Base-by-base conservation (phyloP, 2,329 filamentous ascomycete species). In the Magnaporthales sp. region DNA sequence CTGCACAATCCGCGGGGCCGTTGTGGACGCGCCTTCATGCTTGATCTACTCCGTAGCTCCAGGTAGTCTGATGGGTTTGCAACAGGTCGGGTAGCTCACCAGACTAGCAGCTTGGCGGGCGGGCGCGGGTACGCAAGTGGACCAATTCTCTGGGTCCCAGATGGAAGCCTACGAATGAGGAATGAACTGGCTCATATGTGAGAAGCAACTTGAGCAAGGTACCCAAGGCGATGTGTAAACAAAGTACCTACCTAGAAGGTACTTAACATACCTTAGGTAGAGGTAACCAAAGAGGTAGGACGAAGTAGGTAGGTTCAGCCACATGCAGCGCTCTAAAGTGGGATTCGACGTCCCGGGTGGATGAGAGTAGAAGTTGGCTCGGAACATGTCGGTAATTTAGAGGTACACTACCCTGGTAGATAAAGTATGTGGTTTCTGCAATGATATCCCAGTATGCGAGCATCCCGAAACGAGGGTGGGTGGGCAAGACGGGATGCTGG, bases 81-180 rank as follows among this genome's bases (percentile, higher is more conserved):
- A 27, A 15, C 22, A 60, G 22, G 56, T 27, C 56, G 56, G 56
- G 26, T 60, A 60, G 56, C 24, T 60, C 56, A 24, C 22, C 56
- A 60, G 56, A 60, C 56, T 60, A 60, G 56, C 56, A 60, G n/a
- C 56, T 60, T 60, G 56, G 56, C 56, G 56, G 56, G 56, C 56
- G 56, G 56, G 56, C 19, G 26, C 56, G 56, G 38, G 56, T 60
- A 27, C 56, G 56, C 24, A 27, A 60, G 56, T 60, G 56, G 56
- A 27, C 26, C 22, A 27, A 27, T 27, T 60, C 24, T 27, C 22
- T 60, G 56, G 56, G 7, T 58, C 24, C 56, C 56, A 24, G 56
- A 15, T 27, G 22, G 56, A 19, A 60, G 56, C 56, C 56, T 24
- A 60, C 56, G 56, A 60, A 60, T 60, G 56, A 60, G 54, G 56